Percentiles rank a stretch among this genome's conserved stretches.
These are phyloP conservation scores for Allium fistulosum DNA, from an alignment of 106 monocot genomes.

Conservation along the genomic window DNA sequence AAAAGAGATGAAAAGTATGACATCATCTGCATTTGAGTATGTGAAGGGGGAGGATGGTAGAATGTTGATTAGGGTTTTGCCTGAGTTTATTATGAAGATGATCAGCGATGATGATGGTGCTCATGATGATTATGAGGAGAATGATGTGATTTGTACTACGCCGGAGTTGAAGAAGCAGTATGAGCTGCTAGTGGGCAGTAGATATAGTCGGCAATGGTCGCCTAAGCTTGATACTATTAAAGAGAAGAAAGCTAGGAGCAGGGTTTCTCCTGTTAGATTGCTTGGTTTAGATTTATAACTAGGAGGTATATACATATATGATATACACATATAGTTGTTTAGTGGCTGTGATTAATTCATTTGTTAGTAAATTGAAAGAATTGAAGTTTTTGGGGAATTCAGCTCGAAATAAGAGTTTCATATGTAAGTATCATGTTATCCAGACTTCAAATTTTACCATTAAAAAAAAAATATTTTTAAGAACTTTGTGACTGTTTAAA, in stretches of 20 bases:
- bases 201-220: conserved; percentile 41
- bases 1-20: background rate
- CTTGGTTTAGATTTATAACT: too few relatives aligned
- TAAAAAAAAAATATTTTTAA: too few relatives aligned
- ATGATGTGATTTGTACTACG: conserved; percentile 41
- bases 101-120: background rate
- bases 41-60: conserved; percentile 35
- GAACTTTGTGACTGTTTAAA: too few relatives aligned
- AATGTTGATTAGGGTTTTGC: conserved; percentile 37
- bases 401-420: too few relatives aligned
- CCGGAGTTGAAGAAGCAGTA: conserved; percentile 84
- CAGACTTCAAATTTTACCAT: too few relatives aligned
- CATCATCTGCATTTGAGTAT: conserved; percentile 37
- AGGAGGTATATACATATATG: too few relatives aligned
- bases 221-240: conserved; percentile 64
- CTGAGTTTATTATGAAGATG: conserved; percentile 36
- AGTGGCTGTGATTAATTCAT: too few relatives aligned
- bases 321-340: too few relatives aligned
- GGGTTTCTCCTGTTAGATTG: conserved; percentile 17
- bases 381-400: too few relatives aligned
- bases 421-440: too few relatives aligned
- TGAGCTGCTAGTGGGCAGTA: conserved; percentile 53
- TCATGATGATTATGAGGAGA: background rate
- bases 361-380: too few relatives aligned
- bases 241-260: conserved; percentile 24